Evolutionary conservation across 1,284 basidiomycete genomes (phyloP).

Genomic region (Bondarzewia mesenterica): DNA sequence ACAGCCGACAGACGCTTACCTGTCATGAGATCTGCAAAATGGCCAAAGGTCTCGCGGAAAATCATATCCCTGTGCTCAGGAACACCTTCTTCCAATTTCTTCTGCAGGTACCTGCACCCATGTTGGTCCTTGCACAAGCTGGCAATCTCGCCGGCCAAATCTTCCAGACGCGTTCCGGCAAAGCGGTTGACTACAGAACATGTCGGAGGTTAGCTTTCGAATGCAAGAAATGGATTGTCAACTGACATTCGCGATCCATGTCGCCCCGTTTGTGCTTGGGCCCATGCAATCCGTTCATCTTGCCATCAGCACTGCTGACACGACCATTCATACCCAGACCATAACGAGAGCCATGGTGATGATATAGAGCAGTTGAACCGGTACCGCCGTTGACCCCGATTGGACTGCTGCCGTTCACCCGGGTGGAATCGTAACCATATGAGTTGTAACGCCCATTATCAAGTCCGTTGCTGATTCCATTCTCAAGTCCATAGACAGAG

Average conservation of each 20-base stretch:
- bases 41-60: constrained; percentile 95
- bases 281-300: constrained; percentile 85
- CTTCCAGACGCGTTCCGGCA: constrained; percentile 90
- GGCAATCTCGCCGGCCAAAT: constrained; percentile 91
- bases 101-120: constrained; percentile 96
- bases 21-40: constrained; percentile 98
- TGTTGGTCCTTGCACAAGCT: constrained; percentile 97
- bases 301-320: constrained; percentile 44
- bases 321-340: constrained; percentile 56
- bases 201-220: background rate
- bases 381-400: constrained; percentile 40
- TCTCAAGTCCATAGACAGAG: constrained; percentile 48
- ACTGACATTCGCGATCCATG: constrained; percentile 78
- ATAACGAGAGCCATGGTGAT: constrained; percentile 70
- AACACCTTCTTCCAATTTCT: constrained; percentile 96
- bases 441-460: constrained; percentile 50
- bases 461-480: constrained; percentile 38
- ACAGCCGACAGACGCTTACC: constrained; percentile 43
- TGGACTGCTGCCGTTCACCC: constrained; percentile 25
- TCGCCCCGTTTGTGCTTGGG: constrained; percentile 92
- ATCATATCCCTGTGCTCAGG: constrained; percentile 98
- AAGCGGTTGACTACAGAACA: constrained; percentile 77
- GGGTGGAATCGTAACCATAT: constrained; percentile 55
- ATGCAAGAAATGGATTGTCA: background rate
- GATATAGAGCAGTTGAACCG: constrained; percentile 76